Percentiles rank a stretch among this genome's conserved stretches.
phyloP scores from a whole-genome alignment of 2,329 filamentous ascomycete species.

The Cordyceps cicadae region DNA sequence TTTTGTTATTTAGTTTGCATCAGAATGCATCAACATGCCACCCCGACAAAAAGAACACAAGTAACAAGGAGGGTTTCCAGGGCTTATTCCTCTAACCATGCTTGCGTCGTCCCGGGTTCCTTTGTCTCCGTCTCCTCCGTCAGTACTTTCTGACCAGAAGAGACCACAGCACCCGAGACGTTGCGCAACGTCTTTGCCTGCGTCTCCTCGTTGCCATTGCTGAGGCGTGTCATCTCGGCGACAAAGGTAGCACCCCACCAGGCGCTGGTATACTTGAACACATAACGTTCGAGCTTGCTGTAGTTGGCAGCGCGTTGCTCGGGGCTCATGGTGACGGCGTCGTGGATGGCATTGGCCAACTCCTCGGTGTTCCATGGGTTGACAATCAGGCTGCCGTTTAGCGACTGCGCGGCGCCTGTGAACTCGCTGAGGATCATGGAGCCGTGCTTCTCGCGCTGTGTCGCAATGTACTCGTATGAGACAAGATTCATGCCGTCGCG shows the following conservation, averaged over 20 bases:
- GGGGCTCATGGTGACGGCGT: conserved; percentile 91
- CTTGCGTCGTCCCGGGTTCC: neutral
- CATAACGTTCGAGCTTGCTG: conserved; percentile 86
- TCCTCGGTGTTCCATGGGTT: conserved; percentile 99
- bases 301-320: conserved; percentile 83
- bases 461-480: conserved; percentile 96
- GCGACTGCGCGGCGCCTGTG: conserved; percentile 85
- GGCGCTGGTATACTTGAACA: conserved; percentile 94
- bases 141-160: conserved; percentile 7
- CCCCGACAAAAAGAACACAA: neutral
- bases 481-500: conserved; percentile 98
- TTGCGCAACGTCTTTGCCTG: conserved; percentile 34
- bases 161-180: conserved; percentile 31
- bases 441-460: conserved; percentile 81
- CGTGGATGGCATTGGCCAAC: conserved; percentile 83
- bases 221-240: conserved; percentile 60
- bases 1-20: neutral
- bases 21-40: neutral
- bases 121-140: neutral
- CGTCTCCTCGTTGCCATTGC: conserved; percentile 27
- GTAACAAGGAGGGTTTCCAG: neutral
- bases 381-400: conserved; percentile 88
- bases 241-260: conserved; percentile 97
- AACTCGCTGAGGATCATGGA: conserved; percentile 96
- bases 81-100: neutral